Evolutionary conservation across 2,329 filamentous ascomycete genomes (phyloP), one percentile per base, ranked within the genome.

Genomic region (Venturia nashicola): DNA sequence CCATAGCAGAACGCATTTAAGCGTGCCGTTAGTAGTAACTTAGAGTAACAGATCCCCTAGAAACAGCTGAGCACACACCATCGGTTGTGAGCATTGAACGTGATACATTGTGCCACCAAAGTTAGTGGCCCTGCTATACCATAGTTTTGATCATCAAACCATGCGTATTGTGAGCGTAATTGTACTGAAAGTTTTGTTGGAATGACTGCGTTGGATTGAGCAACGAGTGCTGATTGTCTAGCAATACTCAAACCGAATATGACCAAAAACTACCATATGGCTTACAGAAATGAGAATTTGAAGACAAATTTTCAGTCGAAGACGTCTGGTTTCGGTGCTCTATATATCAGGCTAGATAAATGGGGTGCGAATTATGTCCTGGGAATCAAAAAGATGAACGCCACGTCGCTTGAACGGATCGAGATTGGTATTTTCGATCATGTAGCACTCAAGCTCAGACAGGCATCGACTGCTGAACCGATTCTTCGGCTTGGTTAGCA

Each of bases 401-500:
- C 51, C 32, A n/a, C 14, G n/a, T n/a, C 7, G 51, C 51, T 36
- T 32, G 18, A 36, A n/a, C 18, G 14, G 14, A 36, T 57, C 27
- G 18, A 36, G 32, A 0, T n/a, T 57, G 51, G 27, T 36, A 36
- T 36, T 36, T 57, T 18, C 27, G 14, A 36, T 63, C 61, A 63
- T 27, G 61, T 54, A 46, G 61, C 61, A 34, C 61, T 63, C 48
- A 63, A 42, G 34, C 76, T 76, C 40, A 80, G 69, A 71, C 78
- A 80, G 34, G 77, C 78, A 72, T 80, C 78, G 1, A 80, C 78
- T 1, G 78, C 78, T 51, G 75, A 67, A 0, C 78, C 78, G 3
- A 80, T 77, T 54, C 78, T 75, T 27, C 14, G 20, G 3, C 18
- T 5, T 36, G 2, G 57, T 57, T 54, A 60, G 51, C 32, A 61